Base-by-base conservation (phyloP, 2,329 filamentous ascomycete genomes). In the Tolypocladium ophioglossoides region DNA sequence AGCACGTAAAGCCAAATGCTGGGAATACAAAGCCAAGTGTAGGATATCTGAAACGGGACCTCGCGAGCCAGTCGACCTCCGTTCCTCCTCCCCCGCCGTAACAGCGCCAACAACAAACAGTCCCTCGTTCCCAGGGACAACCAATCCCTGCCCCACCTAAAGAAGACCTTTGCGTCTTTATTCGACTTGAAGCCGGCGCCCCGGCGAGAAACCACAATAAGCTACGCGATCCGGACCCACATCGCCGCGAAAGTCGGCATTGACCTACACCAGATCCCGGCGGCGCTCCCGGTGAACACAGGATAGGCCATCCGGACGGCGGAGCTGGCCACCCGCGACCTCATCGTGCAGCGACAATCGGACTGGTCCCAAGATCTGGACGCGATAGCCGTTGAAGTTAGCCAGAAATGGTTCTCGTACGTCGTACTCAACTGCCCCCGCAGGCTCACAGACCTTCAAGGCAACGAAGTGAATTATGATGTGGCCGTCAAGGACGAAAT, bases 91-190 rank as follows among this genome's bases (percentile, higher is more conserved):
- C 30, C 30, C 30, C 30, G 30, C 30, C 30, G 30, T 3, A 32
- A 32, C 30, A 32, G 30, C 30, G 30, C 30, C 30, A 50, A 52
- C 47, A 51, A 38, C 34, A 54, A 49, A 58, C 51, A 48, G 34
- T 38, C 18, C 44, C 18, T 50, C 56, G 50, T 56, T 53, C 50
- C 52, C 53, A 56, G 41, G 54, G 54, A 51, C 54, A 55, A 59
- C 56, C 52, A 39, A 30, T 27, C 14, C 22, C 40, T 12, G 41
- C 41, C 39, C 56, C 54, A 56, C 51, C 44, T 52, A 48, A 52
- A 35, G 55, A 55, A 41, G 54, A 55, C 51, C 56, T 56, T 48
- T 46, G 56, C 9, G 54, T 58, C 54, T 58, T 59, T 38, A 50
- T 59, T 53, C 56, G 56, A n/a, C 54, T 58, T 12, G 56, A 54